phyloP scores from a whole-genome alignment of 2,329 filamentous ascomycete species.

The Colletotrichum cordylinicola region DNA sequence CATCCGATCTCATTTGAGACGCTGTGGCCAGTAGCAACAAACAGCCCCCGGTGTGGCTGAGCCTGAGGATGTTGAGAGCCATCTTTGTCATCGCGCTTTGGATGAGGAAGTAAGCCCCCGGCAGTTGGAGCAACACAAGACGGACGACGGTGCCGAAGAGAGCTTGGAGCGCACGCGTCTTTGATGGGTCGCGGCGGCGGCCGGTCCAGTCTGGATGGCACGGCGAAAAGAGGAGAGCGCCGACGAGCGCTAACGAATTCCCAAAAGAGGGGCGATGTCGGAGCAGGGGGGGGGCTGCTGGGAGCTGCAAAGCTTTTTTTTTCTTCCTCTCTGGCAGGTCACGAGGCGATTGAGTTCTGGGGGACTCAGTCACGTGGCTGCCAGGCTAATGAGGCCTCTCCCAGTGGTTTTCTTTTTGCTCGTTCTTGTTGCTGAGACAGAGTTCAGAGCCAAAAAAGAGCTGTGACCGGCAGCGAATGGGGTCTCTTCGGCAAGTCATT shows the following conservation, averaged over 20 bases:
- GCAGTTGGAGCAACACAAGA: background rate
- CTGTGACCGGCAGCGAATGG: background rate
- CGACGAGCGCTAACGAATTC: conserved; percentile 1
- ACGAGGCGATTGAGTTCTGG: background rate
- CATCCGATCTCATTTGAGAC: conserved; percentile 16
- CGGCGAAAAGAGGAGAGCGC: background rate
- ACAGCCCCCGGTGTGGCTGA: background rate
- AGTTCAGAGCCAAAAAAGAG: background rate
- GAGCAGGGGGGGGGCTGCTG: background rate
- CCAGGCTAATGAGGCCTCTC: background rate
- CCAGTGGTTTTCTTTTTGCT: background rate
- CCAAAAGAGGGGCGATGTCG: conserved; percentile 8
- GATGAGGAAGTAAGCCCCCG: background rate
- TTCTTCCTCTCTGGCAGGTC: background rate
- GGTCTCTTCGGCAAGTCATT: background rate
- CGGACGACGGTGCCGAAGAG: background rate
- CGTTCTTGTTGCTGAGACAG: background rate
- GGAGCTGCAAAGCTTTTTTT: background rate
- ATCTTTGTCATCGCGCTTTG: background rate
- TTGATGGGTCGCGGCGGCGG: background rate
- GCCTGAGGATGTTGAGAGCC: background rate
- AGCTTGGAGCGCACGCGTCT: background rate
- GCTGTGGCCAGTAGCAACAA: background rate
- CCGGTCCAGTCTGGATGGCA: background rate
- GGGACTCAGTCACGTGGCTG: background rate